A percentile compares a stretch with the other conserved stretches of the same genome.
phyloP scores from a whole-genome alignment of 768 basidiomycete genomes.

The Macrocybe gigantea region DNA sequence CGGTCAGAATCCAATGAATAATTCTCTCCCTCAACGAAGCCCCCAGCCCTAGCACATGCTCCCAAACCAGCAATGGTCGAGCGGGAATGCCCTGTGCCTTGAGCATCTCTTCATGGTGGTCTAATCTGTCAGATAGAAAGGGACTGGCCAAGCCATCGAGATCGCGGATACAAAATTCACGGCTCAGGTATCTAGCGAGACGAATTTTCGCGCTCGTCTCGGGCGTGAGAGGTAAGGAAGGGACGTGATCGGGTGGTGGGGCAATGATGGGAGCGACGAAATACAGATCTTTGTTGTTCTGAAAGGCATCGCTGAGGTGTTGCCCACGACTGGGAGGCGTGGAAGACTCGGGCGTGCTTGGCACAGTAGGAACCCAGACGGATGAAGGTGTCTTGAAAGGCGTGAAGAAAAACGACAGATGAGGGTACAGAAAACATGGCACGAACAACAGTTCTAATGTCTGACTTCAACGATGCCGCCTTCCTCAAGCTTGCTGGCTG shows the following conservation, averaged over 20 bases:
- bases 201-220: conserved; percentile 41
- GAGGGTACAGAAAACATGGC: neutral
- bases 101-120: no score
- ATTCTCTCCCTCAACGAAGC: conserved; percentile 25
- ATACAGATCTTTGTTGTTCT: neutral
- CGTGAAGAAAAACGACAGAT: neutral
- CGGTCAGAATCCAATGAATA: conserved; percentile 43
- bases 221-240: conserved; percentile 23
- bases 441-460: neutral
- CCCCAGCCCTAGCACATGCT: conserved; percentile 24
- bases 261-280: conserved; percentile 45
- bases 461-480: conserved; percentile 7
- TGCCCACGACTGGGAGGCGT: neutral
- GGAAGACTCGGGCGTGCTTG: conserved; percentile 7
- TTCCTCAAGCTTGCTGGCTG: conserved; percentile 7
- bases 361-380: neutral
- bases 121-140: no score
- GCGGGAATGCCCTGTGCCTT: no score
- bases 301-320: neutral
- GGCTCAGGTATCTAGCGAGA: conserved; percentile 30
- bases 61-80: conserved; percentile 7
- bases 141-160: neutral
- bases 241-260: conserved; percentile 35
- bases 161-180: conserved; percentile 31
- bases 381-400: neutral